Conservation (phyloP, 192 early-diverging fungal species). For the Coemansia sp. region DNA sequence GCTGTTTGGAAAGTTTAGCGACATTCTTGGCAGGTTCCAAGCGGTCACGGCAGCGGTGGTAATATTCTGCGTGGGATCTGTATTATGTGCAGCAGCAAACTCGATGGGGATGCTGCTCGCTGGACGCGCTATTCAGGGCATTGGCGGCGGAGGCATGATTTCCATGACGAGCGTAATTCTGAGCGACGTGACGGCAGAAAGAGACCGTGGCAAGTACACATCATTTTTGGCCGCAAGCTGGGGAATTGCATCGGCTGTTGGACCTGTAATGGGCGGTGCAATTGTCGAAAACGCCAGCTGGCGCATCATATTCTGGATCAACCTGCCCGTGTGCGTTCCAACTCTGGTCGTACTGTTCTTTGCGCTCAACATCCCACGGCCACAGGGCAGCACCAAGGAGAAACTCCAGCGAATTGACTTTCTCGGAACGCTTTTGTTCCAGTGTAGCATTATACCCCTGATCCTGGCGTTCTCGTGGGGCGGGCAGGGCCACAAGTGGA, state of each 20-base stretch:
- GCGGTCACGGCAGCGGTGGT: conserved; percentile 46
- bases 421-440: conserved; percentile 58
- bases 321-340: conserved; percentile 51
- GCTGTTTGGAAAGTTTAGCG: conserved; percentile 75
- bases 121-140: conserved; percentile 64
- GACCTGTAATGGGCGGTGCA: conserved; percentile 60
- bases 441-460: conserved; percentile 59
- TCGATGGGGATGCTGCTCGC: conserved; percentile 68
- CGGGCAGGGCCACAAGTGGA: conserved; percentile 73
- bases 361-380: conserved; percentile 47
- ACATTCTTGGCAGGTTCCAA: conserved; percentile 73
- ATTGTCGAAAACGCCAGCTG: conserved; percentile 56
- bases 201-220: conserved; percentile 63
- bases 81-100: conserved; percentile 55
- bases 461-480: conserved; percentile 77
- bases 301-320: conserved; percentile 64
- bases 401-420: conserved; percentile 69
- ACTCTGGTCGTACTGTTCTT: conserved; percentile 45
- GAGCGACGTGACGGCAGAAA: conserved; percentile 60
- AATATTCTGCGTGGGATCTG: conserved; percentile 58
- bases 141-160: conserved; percentile 71
- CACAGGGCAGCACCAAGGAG: conserved; percentile 23
- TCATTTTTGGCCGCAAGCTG: conserved; percentile 56
- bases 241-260: conserved; percentile 59
- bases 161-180: conserved; percentile 64